phyloP scores from a whole-genome alignment of 2,329 filamentous ascomycete species.

The Aspergillus nomiae region DNA sequence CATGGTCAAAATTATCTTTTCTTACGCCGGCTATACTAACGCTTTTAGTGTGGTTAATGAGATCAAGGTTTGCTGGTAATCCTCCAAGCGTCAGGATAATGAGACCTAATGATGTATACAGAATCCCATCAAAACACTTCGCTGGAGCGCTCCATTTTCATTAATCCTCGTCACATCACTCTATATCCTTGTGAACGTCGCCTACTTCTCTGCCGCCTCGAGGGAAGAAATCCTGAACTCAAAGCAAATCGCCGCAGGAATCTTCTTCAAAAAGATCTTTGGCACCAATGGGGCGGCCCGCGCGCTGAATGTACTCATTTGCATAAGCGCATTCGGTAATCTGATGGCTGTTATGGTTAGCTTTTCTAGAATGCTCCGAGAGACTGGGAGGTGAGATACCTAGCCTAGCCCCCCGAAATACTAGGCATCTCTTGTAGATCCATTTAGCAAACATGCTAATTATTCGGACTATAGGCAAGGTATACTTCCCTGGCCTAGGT shows the following conservation, averaged over 20 bases:
- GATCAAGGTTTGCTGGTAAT: neutral
- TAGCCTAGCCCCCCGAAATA: neutral
- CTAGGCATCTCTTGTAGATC: neutral
- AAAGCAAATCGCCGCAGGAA: constrained; percentile 56
- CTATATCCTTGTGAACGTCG: constrained; percentile 62
- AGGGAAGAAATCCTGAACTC: constrained; percentile 58
- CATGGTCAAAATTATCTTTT: constrained; percentile 1
- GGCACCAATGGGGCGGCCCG: constrained; percentile 51
- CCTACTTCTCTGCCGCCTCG: constrained; percentile 61
- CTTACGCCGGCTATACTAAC: neutral
- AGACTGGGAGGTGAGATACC: constrained; percentile 54
- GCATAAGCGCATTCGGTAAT: constrained; percentile 62
- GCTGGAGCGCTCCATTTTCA: constrained; percentile 53
- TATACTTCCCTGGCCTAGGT: constrained; percentile 60
- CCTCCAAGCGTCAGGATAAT: no score
- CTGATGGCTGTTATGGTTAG: constrained; percentile 59
- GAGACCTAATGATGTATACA: constrained; percentile 21
- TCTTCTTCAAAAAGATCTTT: constrained; percentile 64
- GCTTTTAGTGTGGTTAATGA: constrained; percentile 2
- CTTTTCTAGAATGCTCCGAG: constrained; percentile 59
- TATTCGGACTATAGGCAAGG: constrained; percentile 51
- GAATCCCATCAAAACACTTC: constrained; percentile 60
- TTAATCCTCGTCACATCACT: constrained; percentile 56
- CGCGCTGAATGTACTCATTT: constrained; percentile 60
- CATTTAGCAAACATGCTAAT: neutral